A percentile compares a stretch with the other conserved stretches of the same genome.
Conservation (phyloP, 2,329 filamentous ascomycete species). For the Allantophomopsis lycopodina region DNA sequence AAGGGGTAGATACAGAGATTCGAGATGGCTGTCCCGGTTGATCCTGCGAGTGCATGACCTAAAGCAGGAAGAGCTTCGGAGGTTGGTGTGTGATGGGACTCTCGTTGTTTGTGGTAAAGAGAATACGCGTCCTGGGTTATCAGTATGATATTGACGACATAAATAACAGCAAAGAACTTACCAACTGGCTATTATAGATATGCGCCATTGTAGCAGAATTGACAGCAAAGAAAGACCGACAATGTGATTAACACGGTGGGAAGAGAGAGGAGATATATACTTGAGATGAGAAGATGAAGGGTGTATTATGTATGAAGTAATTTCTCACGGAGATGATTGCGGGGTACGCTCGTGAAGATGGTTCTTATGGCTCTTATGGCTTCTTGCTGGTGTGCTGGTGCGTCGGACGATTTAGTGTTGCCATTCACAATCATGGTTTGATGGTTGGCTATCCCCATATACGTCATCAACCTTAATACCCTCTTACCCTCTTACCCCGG, state of each 20-base stretch:
- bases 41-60: constrained; percentile 71
- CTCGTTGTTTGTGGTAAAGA: constrained; percentile 20
- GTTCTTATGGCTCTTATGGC: no score
- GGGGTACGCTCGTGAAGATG: background rate
- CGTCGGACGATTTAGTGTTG: background rate
- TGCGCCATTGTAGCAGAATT: constrained; percentile 10
- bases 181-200: constrained; percentile 28
- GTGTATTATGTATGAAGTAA: background rate
- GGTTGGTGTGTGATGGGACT: constrained; percentile 11
- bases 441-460: background rate
- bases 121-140: constrained; percentile 12
- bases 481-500: no score
- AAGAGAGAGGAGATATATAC: background rate
- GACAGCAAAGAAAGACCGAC: no score
- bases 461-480: background rate
- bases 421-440: no score
- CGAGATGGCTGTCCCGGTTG: constrained; percentile 63
- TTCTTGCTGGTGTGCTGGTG: background rate
- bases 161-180: constrained; percentile 9
- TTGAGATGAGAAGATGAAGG: background rate
- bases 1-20: constrained; percentile 72
- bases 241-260: no score
- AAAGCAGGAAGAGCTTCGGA: constrained; percentile 49
- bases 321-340: background rate
- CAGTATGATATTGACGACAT: background rate